These are phyloP conservation scores for Moricandia moricandioides DNA, from an alignment of 345 rosid genomes.

Conservation along the genomic window DNA sequence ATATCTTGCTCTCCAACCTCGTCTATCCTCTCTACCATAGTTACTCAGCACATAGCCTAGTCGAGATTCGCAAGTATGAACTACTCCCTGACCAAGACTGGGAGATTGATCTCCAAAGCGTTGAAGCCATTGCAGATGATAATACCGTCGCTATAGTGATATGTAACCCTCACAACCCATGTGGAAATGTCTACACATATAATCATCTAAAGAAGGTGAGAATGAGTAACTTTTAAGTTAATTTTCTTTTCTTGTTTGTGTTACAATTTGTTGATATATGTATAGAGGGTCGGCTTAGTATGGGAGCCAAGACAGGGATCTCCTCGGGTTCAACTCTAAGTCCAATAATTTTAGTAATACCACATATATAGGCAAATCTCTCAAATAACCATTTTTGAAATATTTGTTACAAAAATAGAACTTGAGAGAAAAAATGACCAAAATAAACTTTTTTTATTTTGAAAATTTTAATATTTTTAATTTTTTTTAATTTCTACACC, in stretches of 20 bases:
- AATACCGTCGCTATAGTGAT: slow-evolving; percentile 55
- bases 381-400: no score
- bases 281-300: no score
- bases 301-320: no score
- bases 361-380: no score
- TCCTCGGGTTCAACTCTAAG: no score
- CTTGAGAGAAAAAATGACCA: no score
- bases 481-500: no score
- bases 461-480: no score
- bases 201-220: slow-evolving; percentile 40
- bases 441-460: no score
- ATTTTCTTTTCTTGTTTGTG: not conserved
- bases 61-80: slow-evolving; percentile 50
- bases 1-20: slow-evolving; percentile 36
- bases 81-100: slow-evolving; percentile 52
- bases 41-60: slow-evolving; percentile 7
- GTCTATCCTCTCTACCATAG: slow-evolving; percentile 44
- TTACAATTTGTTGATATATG: not conserved
- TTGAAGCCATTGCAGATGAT: slow-evolving; percentile 52
- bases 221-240: not conserved
- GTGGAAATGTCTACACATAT: slow-evolving; percentile 42
- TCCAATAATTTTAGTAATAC: no score
- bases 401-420: no score
- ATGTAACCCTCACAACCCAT: slow-evolving; percentile 37
- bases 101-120: slow-evolving; percentile 56